Evolutionary conservation across 352 stramenopile genomes (phyloP), one percentile per base, ranked within the genome.

Genomic region (Aphanomyces stellatus): DNA sequence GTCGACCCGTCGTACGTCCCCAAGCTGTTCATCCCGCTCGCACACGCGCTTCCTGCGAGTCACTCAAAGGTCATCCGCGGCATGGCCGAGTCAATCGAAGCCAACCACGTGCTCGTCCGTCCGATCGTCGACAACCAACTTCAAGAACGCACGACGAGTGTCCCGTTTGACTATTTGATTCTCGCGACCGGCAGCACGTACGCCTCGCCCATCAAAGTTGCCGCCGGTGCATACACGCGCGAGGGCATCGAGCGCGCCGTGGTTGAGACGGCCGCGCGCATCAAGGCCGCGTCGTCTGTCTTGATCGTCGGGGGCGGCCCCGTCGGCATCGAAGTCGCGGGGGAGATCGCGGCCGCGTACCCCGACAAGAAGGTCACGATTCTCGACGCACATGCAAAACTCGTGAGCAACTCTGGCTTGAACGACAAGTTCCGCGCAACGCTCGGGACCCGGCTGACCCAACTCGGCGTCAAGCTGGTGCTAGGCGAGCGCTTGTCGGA

Each of bases 321-420:
- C 0, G 79, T 90, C 10, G 80, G 80, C 17, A 79, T 74, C 41
- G 82, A 91, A 59, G 66, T 90, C 31, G 82, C 80, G 0, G 76
- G 72, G 4, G 82, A 88, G 59, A 86, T 90, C 66, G 79, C 77
- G 24, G 40, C 60, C 17, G 76, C 82, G 56, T 85, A 79, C 57
- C 79, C 82, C 0, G 61, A 37, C 42, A 90, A 90, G 64, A 74
- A 65, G 2, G 79, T 90, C 25, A 89, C 75, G 8, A 78, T 90
- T 46, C 35, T 88, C 8, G 73, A 87, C 0, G 66, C 64, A 3
- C 71, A 74, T 10, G 59, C 72, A 0, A 49, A 72, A 30, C 74
- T 90, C 34, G 62, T 88, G 7, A 53, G 69, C 1, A 65, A 63
- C 13, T 74, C 76, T 63, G 72, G 80, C 2, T 51, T 89, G 4